Base-by-base conservation (phyloP, 768 basidiomycete genomes). In the Mrakia frigida region DNA sequence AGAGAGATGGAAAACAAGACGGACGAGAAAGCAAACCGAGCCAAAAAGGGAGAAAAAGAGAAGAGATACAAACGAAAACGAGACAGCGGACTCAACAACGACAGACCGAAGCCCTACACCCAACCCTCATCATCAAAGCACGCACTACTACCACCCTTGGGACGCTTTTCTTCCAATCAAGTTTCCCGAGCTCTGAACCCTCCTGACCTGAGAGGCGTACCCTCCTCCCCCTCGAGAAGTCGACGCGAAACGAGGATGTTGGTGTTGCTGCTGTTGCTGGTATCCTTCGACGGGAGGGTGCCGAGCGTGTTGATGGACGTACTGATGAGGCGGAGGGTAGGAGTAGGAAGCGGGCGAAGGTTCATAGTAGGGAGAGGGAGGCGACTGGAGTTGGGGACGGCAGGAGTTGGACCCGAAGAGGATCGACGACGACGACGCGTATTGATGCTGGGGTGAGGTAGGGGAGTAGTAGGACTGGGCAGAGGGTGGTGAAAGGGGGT, bases 101-200 rank as follows among this genome's bases (percentile, higher is more conserved):
- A 60, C 1, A 63, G 23, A 63, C 13, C n/a, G n/a, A 63, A 37
- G 33, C 6, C 3, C 63, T 6, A 0, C n/a, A 1, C 33, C 9
- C 33, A 37, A 33, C 21, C 13, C 63, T 14, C 7, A n/a, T 65
- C 2, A 6, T 10, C 37, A n/a, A 0, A 28, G 14, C 6, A n/a
- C 1, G 37, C 11, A 6, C 37, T 11, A 21, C 65, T 35, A 35
- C 39, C 35, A 35, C 37, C n/a, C 37, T 7, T 41, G 56, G 13
- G 56, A 4, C 6, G 25, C 9, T 25, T n/a, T 39, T 21, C 37
- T n/a, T 14, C 65, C 65, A 7, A 23, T 14, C 35, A 68, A n/a
- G 37, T 68, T 68, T 0, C 37, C 65, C 65, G 65, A 35, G 35
- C 65, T 68, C 39, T 68, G 65, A 18, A 68, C 39, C 39, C 65